Evolutionary conservation across 805 yeast species (phyloP).

Genomic region (Candida dendrica): DNA sequence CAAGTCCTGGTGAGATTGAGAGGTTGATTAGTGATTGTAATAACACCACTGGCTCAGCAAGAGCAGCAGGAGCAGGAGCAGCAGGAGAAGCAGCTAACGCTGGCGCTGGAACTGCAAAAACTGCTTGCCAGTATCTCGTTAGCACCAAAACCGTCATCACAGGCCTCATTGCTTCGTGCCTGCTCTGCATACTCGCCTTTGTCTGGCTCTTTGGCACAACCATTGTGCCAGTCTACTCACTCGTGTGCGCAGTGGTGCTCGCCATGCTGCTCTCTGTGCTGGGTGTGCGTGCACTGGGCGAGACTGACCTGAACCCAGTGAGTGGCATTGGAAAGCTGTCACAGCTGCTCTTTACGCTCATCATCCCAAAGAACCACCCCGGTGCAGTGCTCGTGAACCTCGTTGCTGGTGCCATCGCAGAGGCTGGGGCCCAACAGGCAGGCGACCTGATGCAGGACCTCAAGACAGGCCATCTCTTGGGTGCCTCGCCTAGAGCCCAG

Average conservation of each 20-base stretch:
- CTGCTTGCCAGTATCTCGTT: conserved; percentile 49
- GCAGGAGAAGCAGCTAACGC: no score
- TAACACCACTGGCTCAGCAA: no score
- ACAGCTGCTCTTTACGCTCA: conserved; percentile 77
- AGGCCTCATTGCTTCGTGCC: conserved; percentile 62
- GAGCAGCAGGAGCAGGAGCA: no score
- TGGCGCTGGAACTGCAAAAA: no score
- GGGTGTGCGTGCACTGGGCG: conserved; percentile 93
- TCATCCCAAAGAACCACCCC: conserved; percentile 68
- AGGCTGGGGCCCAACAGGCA: conserved; percentile 98
- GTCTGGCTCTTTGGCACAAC: conserved; percentile 57
- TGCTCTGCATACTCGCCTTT: conserved; percentile 61
- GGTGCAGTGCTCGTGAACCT: conserved; percentile 79
- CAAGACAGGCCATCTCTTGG: conserved; percentile 86
- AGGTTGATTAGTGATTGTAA: neutral
- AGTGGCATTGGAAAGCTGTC: conserved; percentile 94
- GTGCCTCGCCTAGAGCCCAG: conserved; percentile 91
- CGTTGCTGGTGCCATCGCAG: conserved; percentile 95
- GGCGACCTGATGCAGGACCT: conserved; percentile 97
- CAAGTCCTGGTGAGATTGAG: neutral
- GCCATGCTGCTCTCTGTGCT: conserved; percentile 77
- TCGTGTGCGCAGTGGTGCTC: conserved; percentile 58
- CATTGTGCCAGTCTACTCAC: conserved; percentile 64
- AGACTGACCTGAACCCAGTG: conserved; percentile 94
- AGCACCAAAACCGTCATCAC: conserved; percentile 37